These are phyloP conservation scores for sweet orange (Citrus sinensis) DNA, from an alignment of 345 rosid species.

Conservation along the genomic window DVS_A1.0 CM039161.1:24620501-24621000, in stretches of 20 bases:
- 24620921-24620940: conserved; percentile 33
- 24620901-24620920: conserved; percentile 36
- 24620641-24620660: conserved; percentile 57
- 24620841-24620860: conserved; percentile 19
- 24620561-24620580: neutral
- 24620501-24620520: neutral
- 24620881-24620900: conserved; percentile 32
- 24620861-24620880: conserved; percentile 30
- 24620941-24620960: conserved; percentile 31
- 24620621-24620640: conserved; percentile 65
- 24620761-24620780: neutral
- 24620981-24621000: conserved; percentile 61
- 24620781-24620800: neutral
- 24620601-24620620: conserved; percentile 46
- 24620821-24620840: neutral
- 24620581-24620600: conserved; percentile 33
- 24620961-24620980: conserved; percentile 57
- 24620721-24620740: conserved; percentile 25
- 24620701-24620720: conserved; percentile 38
- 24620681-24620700: conserved; percentile 38
- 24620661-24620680: conserved; percentile 35
- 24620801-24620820: neutral
- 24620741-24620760: neutral
- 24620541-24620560: neutral
- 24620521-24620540: neutral